Evolutionary conservation across 2,329 filamentous ascomycete genomes (phyloP).

Genomic region (Xylariaceae sp.): DNA sequence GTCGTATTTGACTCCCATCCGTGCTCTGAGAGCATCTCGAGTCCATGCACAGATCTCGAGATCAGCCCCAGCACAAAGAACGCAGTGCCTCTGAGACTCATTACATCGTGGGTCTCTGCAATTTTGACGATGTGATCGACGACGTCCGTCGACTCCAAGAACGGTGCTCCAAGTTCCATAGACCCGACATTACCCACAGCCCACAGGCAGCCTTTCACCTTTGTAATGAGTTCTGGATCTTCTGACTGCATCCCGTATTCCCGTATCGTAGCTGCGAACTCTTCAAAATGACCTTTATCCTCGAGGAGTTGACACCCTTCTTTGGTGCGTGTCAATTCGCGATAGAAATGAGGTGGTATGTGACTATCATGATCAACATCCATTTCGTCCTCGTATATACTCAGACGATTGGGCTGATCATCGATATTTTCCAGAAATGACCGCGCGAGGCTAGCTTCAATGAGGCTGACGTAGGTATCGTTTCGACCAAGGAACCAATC

Average conservation of each 20-base stretch:
- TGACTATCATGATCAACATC: slow-evolving; percentile 54
- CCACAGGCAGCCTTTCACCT: slow-evolving; percentile 96
- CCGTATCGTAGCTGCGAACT: slow-evolving; percentile 84
- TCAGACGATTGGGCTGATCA: slow-evolving; percentile 53
- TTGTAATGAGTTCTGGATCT: slow-evolving; percentile 79
- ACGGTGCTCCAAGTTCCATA: slow-evolving; percentile 94
- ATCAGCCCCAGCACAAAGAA: slow-evolving; percentile 95
- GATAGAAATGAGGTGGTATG: slow-evolving; percentile 96
- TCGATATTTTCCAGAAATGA: slow-evolving; percentile 69
- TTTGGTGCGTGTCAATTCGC: slow-evolving; percentile 85
- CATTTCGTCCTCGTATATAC: slow-evolving; percentile 53
- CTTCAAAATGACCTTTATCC: slow-evolving; percentile 93
- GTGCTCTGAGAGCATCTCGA: slow-evolving; percentile 83
- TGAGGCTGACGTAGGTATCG: slow-evolving; percentile 89
- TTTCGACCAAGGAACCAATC: slow-evolving; percentile 98
- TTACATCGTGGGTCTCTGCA: slow-evolving; percentile 80
- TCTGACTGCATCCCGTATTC: slow-evolving; percentile 83
- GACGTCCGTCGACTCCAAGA: slow-evolving; percentile 85
- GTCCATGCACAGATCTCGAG: slow-evolving; percentile 83
- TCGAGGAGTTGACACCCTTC: slow-evolving; percentile 88
- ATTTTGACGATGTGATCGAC: slow-evolving; percentile 84
- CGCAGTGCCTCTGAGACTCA: slow-evolving; percentile 90
- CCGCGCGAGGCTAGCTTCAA: slow-evolving; percentile 90
- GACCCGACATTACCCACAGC: slow-evolving; percentile 96
- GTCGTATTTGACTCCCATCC: slow-evolving; percentile 94